Percentiles rank a stretch among this genome's conserved stretches.
phyloP scores from a whole-genome alignment of 805 yeast genomes.

The Saturnispora bothae region DNA sequence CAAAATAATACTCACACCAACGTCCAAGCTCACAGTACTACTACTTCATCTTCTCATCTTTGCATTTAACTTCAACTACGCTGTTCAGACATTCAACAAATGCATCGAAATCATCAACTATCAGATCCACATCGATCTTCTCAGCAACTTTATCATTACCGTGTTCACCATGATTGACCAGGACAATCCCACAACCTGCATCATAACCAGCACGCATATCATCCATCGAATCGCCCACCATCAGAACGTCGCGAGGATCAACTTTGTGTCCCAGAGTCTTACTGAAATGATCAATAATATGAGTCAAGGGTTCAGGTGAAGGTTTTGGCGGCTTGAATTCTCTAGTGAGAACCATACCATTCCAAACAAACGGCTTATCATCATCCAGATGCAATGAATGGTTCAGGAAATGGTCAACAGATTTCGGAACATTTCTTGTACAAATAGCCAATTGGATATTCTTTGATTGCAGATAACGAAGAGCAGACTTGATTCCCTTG shows the following conservation, averaged over 20 bases:
- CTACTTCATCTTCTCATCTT: neutral
- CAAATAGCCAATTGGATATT: conserved; percentile 43
- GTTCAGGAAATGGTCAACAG: conserved; percentile 42
- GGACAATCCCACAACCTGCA: conserved; percentile 54
- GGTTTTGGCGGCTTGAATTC: conserved; percentile 63
- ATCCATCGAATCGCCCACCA: conserved; percentile 70
- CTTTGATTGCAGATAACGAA: conserved; percentile 22
- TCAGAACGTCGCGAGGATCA: conserved; percentile 37
- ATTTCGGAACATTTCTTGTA: conserved; percentile 46
- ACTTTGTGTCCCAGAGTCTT: conserved; percentile 15
- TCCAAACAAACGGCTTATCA: neutral
- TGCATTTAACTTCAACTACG: conserved; percentile 26
- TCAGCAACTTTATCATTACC: conserved; percentile 23
- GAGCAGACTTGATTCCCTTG: conserved; percentile 34
- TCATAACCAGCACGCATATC: conserved; percentile 53
- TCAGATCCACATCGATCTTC: conserved; percentile 18
- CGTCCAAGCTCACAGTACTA: too few species aligned
- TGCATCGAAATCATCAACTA: conserved; percentile 29
- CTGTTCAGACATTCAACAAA: too few species aligned
- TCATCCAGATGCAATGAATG: conserved; percentile 30
- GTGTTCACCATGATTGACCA: conserved; percentile 44
- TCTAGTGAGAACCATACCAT: conserved; percentile 47
- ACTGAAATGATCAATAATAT: conserved; percentile 32
- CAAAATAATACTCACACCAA: too few species aligned
- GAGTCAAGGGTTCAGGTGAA: conserved; percentile 48